These are phyloP conservation scores for Penicillium sclerotiorum DNA, from an alignment of 2,329 filamentous ascomycete genomes.

Conservation along the genomic window DNA sequence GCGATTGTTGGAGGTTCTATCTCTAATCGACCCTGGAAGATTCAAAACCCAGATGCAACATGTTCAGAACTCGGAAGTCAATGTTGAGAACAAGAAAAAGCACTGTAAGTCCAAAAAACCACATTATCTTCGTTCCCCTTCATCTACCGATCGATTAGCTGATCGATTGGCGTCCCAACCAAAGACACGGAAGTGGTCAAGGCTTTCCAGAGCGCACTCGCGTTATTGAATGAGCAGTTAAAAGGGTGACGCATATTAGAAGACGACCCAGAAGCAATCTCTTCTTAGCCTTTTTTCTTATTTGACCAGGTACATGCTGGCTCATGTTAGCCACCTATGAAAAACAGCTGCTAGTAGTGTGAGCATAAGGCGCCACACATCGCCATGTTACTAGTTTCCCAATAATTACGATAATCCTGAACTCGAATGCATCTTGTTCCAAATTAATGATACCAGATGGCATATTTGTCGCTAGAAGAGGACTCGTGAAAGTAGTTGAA, in stretches of 20 bases:
- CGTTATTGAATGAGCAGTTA: constrained; percentile 42
- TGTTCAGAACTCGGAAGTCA: constrained; percentile 73
- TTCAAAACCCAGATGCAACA: constrained; percentile 77
- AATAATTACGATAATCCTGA: too few species aligned
- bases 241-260: constrained; percentile 14
- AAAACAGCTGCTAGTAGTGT: too few species aligned
- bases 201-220: constrained; percentile 52
- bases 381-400: too few species aligned
- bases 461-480: too few species aligned
- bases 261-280: not conserved
- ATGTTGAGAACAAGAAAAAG: constrained; percentile 71
- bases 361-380: too few species aligned
- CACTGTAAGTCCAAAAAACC: constrained; percentile 67
- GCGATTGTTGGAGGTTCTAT: not conserved
- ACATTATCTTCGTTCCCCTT: not conserved
- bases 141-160: constrained; percentile 7
- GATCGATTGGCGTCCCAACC: constrained; percentile 7
- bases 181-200: constrained; percentile 49
- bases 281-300: too few species aligned
- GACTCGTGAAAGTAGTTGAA: too few species aligned
- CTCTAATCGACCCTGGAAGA: constrained; percentile 45
- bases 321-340: too few species aligned
- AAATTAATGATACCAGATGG: too few species aligned
- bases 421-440: too few species aligned
- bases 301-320: not conserved